These are phyloP conservation scores for Massariosphaeria phaeospora DNA, from an alignment of 495 filamentous ascomycete genomes.

Conservation along the genomic window DNA sequence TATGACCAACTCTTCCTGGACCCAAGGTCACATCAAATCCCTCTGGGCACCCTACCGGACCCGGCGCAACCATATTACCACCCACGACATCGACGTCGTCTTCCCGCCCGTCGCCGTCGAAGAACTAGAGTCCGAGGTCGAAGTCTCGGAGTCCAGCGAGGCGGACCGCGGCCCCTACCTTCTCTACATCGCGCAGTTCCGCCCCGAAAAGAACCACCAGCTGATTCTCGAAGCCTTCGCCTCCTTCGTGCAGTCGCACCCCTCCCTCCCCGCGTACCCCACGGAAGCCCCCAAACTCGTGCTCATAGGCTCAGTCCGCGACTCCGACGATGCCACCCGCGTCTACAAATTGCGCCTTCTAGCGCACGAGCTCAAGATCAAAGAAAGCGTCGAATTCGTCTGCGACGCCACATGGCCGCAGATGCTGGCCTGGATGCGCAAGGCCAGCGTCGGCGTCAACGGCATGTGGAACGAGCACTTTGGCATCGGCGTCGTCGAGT, in stretches of 20 bases:
- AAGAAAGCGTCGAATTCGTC: slow-evolving; percentile 76
- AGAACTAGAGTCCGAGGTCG: slow-evolving; percentile 67
- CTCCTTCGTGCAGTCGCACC: neutral
- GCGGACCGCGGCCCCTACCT: slow-evolving; percentile 60
- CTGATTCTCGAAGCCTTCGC: slow-evolving; percentile 80
- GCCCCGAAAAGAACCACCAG: slow-evolving; percentile 92
- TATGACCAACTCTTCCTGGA: slow-evolving; percentile 97
- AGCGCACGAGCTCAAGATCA: slow-evolving; percentile 80
- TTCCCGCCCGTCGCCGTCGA: slow-evolving; percentile 89
- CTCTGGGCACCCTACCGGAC: slow-evolving; percentile 66
- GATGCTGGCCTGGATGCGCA: slow-evolving; percentile 70
- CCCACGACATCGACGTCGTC: slow-evolving; percentile 58
- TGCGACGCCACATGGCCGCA: slow-evolving; percentile 83
- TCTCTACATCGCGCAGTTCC: slow-evolving; percentile 94
- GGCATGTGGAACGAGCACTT: slow-evolving; percentile 99
- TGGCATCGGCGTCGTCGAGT: slow-evolving; percentile 96
- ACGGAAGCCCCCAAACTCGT: slow-evolving; percentile 56
- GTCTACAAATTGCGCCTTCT: slow-evolving; percentile 88
- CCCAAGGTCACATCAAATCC: slow-evolving; percentile 70
- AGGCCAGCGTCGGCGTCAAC: slow-evolving; percentile 78
- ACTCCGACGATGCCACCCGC: slow-evolving; percentile 73
- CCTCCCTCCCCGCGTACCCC: slow-evolving; percentile 13
- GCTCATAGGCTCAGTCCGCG: slow-evolving; percentile 81
- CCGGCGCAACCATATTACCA: slow-evolving; percentile 40
- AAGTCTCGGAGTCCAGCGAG: slow-evolving; percentile 63